phyloP scores from a whole-genome alignment of 805 yeast species.

The Zygotorulaspora chibaensis region DNA sequence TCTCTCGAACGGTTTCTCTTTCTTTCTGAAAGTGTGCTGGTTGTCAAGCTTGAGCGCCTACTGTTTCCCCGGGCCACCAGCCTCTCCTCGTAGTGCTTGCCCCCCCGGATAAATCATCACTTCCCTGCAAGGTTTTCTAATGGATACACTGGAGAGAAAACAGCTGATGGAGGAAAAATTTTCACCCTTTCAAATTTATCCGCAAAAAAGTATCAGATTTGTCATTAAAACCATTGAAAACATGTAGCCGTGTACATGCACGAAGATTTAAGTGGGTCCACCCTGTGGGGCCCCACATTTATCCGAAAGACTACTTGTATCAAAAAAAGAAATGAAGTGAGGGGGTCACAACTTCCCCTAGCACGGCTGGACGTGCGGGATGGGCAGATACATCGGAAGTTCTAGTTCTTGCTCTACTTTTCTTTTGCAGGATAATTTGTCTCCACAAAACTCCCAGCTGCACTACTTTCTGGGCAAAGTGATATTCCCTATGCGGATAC shows the following conservation, averaged over 20 bases:
- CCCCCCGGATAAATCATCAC: neutral
- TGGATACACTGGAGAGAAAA: neutral
- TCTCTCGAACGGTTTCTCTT: neutral
- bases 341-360: neutral
- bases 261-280: neutral
- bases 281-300: neutral
- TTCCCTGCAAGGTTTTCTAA: neutral
- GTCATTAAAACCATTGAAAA: neutral
- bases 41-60: neutral
- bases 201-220: no score
- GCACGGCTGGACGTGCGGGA: no score
- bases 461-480: neutral
- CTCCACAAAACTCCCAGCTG: no score
- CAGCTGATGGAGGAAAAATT: neutral
- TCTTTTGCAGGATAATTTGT: no score
- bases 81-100: neutral
- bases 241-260: constrained; percentile 1
- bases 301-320: neutral
- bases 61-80: neutral
- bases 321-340: neutral
- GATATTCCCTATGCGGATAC: no score
- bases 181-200: neutral
- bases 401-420: no score
- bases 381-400: no score
- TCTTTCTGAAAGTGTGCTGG: neutral